A percentile compares a stretch with the other conserved stretches of the same genome.
phyloP scores from a whole-genome alignment of 805 yeast species.

The Candida yuanshanica region DNA sequence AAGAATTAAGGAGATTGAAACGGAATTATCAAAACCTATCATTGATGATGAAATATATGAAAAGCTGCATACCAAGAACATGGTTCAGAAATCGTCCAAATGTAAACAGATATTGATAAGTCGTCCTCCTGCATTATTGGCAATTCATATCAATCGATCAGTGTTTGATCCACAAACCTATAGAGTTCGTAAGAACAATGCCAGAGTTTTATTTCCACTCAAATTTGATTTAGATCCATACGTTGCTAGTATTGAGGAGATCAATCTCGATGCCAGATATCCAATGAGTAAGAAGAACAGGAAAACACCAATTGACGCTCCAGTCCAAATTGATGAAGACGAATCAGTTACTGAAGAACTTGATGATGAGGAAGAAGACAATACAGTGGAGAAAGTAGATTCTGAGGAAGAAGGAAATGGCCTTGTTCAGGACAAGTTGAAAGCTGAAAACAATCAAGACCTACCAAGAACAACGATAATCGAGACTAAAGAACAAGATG shows the following conservation, averaged over 20 bases:
- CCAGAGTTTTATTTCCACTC: constrained; percentile 73
- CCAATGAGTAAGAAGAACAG: constrained; percentile 53
- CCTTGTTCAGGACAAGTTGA: too few species aligned
- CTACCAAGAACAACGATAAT: too few species aligned
- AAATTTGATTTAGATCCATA: constrained; percentile 61
- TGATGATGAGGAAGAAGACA: constrained; percentile 9
- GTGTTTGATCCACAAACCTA: constrained; percentile 87
- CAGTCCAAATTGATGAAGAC: constrained; percentile 1
- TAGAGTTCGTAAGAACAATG: constrained; percentile 75
- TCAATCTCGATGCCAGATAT: constrained; percentile 73
- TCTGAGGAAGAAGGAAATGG: neutral
- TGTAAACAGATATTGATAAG: constrained; percentile 77
- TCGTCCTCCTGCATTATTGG: constrained; percentile 76
- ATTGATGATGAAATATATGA: constrained; percentile 79
- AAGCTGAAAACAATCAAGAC: neutral
- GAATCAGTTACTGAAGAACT: constrained; percentile 10
- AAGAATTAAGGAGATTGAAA: constrained; percentile 44
- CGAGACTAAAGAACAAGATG: constrained; percentile 2
- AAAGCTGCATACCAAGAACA: constrained; percentile 64
- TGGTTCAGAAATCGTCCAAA: constrained; percentile 70
- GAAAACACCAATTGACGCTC: constrained; percentile 13
- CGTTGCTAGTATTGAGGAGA: constrained; percentile 62
- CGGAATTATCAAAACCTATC: constrained; percentile 56
- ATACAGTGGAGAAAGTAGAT: neutral
- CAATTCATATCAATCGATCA: constrained; percentile 87